Evolutionary conservation across 163 green algal genomes (phyloP).

Genomic region (Picocystis sp.): DNA sequence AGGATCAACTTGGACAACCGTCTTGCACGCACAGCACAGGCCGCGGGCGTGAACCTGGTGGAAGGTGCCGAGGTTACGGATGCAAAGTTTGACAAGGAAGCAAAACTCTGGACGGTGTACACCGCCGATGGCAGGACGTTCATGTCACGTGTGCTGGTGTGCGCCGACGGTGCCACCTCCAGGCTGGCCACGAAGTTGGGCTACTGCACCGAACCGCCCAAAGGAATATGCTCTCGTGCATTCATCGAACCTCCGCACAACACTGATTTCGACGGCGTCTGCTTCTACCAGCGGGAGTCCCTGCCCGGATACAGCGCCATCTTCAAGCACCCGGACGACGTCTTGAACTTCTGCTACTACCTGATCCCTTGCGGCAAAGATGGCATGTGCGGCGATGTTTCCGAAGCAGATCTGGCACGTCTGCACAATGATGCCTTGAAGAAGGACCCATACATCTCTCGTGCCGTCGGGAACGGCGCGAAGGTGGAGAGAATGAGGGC

Average conservation of each 20-base stretch:
- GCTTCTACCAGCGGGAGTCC: slow-evolving; percentile 71
- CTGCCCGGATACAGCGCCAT: slow-evolving; percentile 61
- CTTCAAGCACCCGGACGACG: slow-evolving; percentile 71
- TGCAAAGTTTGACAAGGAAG: slow-evolving; percentile 43
- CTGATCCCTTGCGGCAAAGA: slow-evolving; percentile 64
- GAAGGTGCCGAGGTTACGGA: slow-evolving; percentile 60
- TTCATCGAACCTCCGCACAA: slow-evolving; percentile 79
- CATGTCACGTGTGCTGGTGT: slow-evolving; percentile 51
- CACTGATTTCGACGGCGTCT: slow-evolving; percentile 76
- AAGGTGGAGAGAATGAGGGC: slow-evolving; percentile 80
- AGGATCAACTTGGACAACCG: slow-evolving; percentile 64
- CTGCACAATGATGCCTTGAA: slow-evolving; percentile 70
- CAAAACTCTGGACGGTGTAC: slow-evolving; percentile 64
- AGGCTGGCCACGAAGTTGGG: slow-evolving; percentile 67
- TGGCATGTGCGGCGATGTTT: slow-evolving; percentile 51
- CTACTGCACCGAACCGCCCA: slow-evolving; percentile 67
- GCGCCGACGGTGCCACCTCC: slow-evolving; percentile 69
- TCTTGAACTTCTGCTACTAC: slow-evolving; percentile 90
- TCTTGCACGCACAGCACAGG: slow-evolving; percentile 37
- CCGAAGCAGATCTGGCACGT: slow-evolving; percentile 29
- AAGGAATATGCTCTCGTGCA: slow-evolving; percentile 61
- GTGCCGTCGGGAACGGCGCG: slow-evolving; percentile 61
- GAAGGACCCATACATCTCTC: slow-evolving; percentile 61
- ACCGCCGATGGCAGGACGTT: slow-evolving; percentile 34
- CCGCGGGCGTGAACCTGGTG: slow-evolving; percentile 48